Percentiles rank a stretch among this genome's conserved stretches.
Conservation (phyloP, 495 filamentous ascomycete species). For the Cladorrhinum samala region DNA sequence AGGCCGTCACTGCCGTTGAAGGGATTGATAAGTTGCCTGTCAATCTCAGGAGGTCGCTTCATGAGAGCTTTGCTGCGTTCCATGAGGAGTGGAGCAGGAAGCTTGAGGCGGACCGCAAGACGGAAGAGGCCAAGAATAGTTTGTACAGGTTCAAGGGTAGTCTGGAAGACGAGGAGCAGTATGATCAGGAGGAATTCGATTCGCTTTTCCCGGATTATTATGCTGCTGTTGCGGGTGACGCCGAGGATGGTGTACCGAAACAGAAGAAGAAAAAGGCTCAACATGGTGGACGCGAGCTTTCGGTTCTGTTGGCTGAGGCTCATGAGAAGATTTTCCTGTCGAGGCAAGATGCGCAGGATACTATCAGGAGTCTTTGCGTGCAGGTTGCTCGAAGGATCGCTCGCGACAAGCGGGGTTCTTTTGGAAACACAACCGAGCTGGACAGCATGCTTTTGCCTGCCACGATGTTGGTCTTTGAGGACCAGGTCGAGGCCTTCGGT, state of each 20-base stretch:
- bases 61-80: slow-evolving; percentile 58
- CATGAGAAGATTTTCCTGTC: slow-evolving; percentile 46
- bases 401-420: slow-evolving; percentile 16
- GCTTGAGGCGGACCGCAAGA: slow-evolving; percentile 64
- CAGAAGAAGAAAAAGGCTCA: slow-evolving; percentile 14
- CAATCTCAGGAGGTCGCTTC: slow-evolving; percentile 28
- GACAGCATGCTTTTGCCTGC: slow-evolving; percentile 55
- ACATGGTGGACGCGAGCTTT: slow-evolving; percentile 36
- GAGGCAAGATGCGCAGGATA: slow-evolving; percentile 26
- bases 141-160: slow-evolving; percentile 77
- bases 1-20: slow-evolving; percentile 37
- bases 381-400: slow-evolving; percentile 30
- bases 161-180: slow-evolving; percentile 64
- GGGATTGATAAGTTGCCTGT: slow-evolving; percentile 32
- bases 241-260: slow-evolving; percentile 20
- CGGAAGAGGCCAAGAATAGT: slow-evolving; percentile 62
- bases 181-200: slow-evolving; percentile 69
- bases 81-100: slow-evolving; percentile 73
- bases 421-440: slow-evolving; percentile 30
- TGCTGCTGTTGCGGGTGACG: slow-evolving; percentile 21
- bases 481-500: slow-evolving; percentile 49
- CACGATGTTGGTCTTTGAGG: slow-evolving; percentile 56
- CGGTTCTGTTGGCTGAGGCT: slow-evolving; percentile 37
- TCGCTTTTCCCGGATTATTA: slow-evolving; percentile 78
- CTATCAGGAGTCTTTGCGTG: slow-evolving; percentile 33